These are phyloP conservation scores for Micractinium conductrix DNA, from an alignment of 139 green algal genomes.

Conservation along the genomic window DNA sequence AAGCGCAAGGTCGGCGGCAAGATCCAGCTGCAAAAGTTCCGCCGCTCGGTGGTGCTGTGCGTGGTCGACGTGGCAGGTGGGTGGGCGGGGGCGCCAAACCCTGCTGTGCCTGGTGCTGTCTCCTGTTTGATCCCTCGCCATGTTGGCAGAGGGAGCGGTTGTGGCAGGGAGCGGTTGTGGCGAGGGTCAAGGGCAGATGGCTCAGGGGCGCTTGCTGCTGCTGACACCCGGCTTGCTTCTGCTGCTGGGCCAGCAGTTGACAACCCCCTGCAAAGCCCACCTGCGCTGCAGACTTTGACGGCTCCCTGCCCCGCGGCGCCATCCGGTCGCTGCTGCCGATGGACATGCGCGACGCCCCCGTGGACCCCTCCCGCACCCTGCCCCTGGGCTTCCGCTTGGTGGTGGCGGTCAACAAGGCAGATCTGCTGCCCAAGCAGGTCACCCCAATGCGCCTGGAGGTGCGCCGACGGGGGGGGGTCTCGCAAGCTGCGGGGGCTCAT, in stretches of 20 bases:
- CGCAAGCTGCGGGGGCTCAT: no score
- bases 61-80: constrained; percentile 72
- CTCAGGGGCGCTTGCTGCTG: no score
- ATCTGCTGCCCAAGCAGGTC: constrained; percentile 82
- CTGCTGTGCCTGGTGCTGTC: no score
- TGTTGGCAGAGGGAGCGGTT: no score
- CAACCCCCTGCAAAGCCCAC: no score
- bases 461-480: neutral
- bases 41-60: constrained; percentile 82
- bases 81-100: no score
- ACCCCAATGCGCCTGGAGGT: constrained; percentile 58
- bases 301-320: constrained; percentile 84
- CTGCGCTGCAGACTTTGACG: constrained; percentile 77
- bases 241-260: no score
- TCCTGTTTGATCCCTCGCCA: no score
- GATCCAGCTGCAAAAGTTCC: constrained; percentile 81
- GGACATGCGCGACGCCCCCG: neutral
- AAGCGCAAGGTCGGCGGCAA: constrained; percentile 70
- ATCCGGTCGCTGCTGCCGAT: constrained; percentile 45
- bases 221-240: no score
- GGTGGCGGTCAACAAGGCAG: constrained; percentile 94
- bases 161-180: no score
- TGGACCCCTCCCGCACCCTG: constrained; percentile 4
- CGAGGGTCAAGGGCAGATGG: no score
- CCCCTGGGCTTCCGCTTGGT: constrained; percentile 66